Evolutionary conservation across 2,329 filamentous ascomycete genomes (phyloP).

Genomic region (Sclerotinia borealis): DNA sequence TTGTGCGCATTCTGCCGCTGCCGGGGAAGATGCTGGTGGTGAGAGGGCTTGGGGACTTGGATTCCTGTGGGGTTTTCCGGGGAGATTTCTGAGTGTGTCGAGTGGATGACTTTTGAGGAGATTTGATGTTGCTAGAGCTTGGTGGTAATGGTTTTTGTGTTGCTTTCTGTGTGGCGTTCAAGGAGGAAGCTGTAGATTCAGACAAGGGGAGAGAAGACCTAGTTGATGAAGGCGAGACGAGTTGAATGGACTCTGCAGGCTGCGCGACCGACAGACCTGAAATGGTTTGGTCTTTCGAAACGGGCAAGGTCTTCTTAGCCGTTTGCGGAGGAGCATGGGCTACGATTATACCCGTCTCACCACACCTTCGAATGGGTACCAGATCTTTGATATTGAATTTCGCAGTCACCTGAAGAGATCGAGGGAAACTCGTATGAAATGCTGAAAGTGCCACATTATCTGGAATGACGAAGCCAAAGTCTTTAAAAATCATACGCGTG

Average conservation of each 20-base stretch:
- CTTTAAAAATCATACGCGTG: constrained; percentile 71
- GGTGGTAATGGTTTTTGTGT: neutral
- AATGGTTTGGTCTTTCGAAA: no score
- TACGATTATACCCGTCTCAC: neutral
- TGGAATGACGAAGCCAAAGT: constrained; percentile 42
- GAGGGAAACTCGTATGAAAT: neutral
- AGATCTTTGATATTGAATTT: neutral
- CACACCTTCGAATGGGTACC: neutral
- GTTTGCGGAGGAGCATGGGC: neutral
- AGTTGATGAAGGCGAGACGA: neutral
- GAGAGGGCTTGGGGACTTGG: neutral
- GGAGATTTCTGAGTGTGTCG: neutral
- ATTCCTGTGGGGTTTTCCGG: no score
- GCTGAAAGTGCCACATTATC: constrained; percentile 56
- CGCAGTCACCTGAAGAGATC: neutral
- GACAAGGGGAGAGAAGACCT: neutral
- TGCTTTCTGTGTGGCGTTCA: neutral
- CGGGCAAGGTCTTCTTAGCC: neutral
- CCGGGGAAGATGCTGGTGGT: constrained; percentile 6
- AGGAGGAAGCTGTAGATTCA: neutral
- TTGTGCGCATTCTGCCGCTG: constrained; percentile 17
- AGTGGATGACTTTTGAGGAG: neutral
- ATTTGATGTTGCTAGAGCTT: neutral
- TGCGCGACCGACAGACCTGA: neutral
- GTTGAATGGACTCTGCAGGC: neutral